A percentile compares a stretch with the other conserved stretches of the same genome.
Conservation (phyloP, 495 filamentous ascomycete genomes). For the Hypoxylon lenormandii region DNA sequence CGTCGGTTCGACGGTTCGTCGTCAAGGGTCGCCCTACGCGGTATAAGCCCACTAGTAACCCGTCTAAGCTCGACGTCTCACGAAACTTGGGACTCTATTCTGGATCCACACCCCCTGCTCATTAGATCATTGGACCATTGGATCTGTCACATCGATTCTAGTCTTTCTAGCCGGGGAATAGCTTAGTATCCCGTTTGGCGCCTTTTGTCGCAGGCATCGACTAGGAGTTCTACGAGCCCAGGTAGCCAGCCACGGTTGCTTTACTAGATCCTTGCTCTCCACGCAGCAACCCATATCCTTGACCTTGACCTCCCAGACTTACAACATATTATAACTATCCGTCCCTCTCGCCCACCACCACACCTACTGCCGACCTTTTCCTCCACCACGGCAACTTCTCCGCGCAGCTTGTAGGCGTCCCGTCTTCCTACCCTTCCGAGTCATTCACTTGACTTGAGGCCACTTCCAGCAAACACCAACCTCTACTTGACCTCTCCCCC, state of each 20-base stretch:
- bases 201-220: slow-evolving; percentile 44
- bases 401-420: slow-evolving; percentile 55
- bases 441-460: slow-evolving; percentile 59
- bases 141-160: slow-evolving; percentile 48
- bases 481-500: slow-evolving; percentile 24
- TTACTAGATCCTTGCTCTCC: slow-evolving; percentile 41
- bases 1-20: too few species aligned
- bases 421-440: slow-evolving; percentile 48
- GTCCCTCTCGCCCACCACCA: slow-evolving; percentile 51
- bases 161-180: slow-evolving; percentile 38
- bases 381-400: slow-evolving; percentile 56
- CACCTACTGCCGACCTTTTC: slow-evolving; percentile 53
- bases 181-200: slow-evolving; percentile 46
- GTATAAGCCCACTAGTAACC: slow-evolving; percentile 30
- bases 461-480: slow-evolving; percentile 27
- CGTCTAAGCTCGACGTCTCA: slow-evolving; percentile 19
- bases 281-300: slow-evolving; percentile 44
- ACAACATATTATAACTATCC: slow-evolving; percentile 59
- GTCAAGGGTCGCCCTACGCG: slow-evolving; percentile 4
- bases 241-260: slow-evolving; percentile 23
- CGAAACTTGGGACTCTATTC: slow-evolving; percentile 18
- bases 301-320: slow-evolving; percentile 30
- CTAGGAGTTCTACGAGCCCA: slow-evolving; percentile 17
- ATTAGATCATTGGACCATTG: slow-evolving; percentile 20
- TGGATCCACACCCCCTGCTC: slow-evolving; percentile 42